Conservation (phyloP, 2,329 filamentous ascomycete genomes). For the Arthrobotrys entomopaga region DNA sequence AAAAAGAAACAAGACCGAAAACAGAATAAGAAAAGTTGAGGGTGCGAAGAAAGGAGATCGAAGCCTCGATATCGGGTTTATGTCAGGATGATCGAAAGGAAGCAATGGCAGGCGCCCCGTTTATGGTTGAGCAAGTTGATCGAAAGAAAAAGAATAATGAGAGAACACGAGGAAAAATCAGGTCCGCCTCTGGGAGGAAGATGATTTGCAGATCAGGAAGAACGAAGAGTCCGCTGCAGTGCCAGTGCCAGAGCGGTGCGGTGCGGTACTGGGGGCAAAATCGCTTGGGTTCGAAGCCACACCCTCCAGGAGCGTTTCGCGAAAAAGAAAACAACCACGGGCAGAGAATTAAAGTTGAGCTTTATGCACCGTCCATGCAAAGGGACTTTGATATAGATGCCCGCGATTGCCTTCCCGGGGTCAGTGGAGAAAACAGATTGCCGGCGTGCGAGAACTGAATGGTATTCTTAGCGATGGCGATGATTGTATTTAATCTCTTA, state of each 20-base stretch:
- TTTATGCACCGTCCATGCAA: slow-evolving; percentile 36
- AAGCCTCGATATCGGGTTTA: slow-evolving; percentile 33
- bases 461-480: slow-evolving; percentile 21
- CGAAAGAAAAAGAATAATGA: slow-evolving; percentile 36
- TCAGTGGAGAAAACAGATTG: slow-evolving; percentile 38
- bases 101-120: slow-evolving; percentile 47
- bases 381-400: slow-evolving; percentile 35
- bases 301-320: slow-evolving; percentile 34
- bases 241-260: slow-evolving; percentile 21
- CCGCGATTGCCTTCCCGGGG: slow-evolving; percentile 21
- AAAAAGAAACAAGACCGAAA: slow-evolving; percentile 5
- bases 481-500: slow-evolving; percentile 48
- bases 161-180: slow-evolving; percentile 37
- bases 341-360: slow-evolving; percentile 53
- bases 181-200: slow-evolving; percentile 32
- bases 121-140: slow-evolving; percentile 43
- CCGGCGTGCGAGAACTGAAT: slow-evolving; percentile 42
- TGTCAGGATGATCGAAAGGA: slow-evolving; percentile 44
- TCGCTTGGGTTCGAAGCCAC: slow-evolving; percentile 46
- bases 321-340: slow-evolving; percentile 26
- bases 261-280: slow-evolving; percentile 43
- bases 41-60: slow-evolving; percentile 6
- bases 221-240: slow-evolving; percentile 5
- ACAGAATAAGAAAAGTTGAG: slow-evolving; percentile 1
- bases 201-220: slow-evolving; percentile 39